Evolutionary conservation across 495 filamentous ascomycete species (phyloP).

Genomic region (Bacidia gigantensis): DNA sequence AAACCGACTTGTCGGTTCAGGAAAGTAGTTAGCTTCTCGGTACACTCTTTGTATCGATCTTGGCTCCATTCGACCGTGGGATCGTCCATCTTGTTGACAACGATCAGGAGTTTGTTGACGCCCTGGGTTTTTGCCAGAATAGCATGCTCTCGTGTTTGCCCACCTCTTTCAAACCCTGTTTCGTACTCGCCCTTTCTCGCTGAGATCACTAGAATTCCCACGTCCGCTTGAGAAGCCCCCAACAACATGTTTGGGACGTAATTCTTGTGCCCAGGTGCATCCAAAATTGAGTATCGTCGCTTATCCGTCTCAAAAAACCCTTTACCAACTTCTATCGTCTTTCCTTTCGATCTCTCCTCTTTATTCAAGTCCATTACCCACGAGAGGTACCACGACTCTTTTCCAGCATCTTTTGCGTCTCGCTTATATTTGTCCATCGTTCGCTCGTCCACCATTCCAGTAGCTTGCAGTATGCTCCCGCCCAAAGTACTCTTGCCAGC

Average conservation of each 20-base stretch:
- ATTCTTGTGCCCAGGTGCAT: constrained; percentile 93
- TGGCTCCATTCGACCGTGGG: constrained; percentile 89
- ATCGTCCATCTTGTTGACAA: constrained; percentile 99
- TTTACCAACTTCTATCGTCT: constrained; percentile 95
- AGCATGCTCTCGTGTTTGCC: constrained; percentile 94
- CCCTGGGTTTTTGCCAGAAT: constrained; percentile 96
- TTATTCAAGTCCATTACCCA: constrained; percentile 95
- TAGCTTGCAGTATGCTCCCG: constrained; percentile 78
- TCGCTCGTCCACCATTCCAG: constrained; percentile 97
- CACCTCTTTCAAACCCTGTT: constrained; percentile 95
- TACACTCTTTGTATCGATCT: constrained; percentile 84
- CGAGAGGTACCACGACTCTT: constrained; percentile 99
- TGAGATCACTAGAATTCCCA: constrained; percentile 91
- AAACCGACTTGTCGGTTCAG: constrained; percentile 74
- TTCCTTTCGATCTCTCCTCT: constrained; percentile 92
- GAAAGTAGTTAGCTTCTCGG: constrained; percentile 73
- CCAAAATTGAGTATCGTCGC: constrained; percentile 50
- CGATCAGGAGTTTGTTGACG: constrained; percentile 85
- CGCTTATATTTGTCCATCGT: constrained; percentile 67
- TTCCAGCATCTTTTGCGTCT: constrained; percentile 2
- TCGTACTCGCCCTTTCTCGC: constrained; percentile 68
- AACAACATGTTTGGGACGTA: constrained; percentile 96
- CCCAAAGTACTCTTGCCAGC: constrained; percentile 94
- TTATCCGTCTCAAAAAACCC: constrained; percentile 92
- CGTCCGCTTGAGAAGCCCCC: constrained; percentile 89